Evolutionary conservation across 2,329 filamentous ascomycete species (phyloP), one percentile per base, ranked within the genome.

Genomic region (Chaetomium olivaceum): DNA sequence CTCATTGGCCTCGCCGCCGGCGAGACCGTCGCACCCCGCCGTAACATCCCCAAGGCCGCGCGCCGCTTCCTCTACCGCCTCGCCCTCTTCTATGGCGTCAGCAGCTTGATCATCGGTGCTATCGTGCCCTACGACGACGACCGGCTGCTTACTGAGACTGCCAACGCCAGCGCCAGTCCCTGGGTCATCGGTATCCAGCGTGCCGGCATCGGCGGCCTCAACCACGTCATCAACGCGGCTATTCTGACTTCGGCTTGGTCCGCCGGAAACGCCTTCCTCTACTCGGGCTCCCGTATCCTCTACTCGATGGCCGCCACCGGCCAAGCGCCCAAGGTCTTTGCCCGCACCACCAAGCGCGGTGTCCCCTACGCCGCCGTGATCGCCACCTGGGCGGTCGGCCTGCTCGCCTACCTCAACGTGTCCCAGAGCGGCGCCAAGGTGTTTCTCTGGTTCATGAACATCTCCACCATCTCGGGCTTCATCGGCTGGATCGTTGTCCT

Each of bases 361-460:
- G 86, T 90, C 0, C 89, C 88, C 0, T 87, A 77, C 71, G 79
- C 77, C 12, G 83, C 80, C 2, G 83, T 87, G 1, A 74, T 86
- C 5, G 77, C 76, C 61, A 87, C 86, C 5, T 83, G 81, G 80
- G 75, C 83, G 0, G 82, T 91, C 71, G 87, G 87, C 27, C 80
- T 89, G 9, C 81, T 93, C 3, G 87, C 87, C 0, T 93, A 89
- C 79, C 84, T 93, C 74, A 91, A 90, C 74, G 83, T 87, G 54
- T 87, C 85, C 55, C 83, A 82, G 69, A 84, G 82, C 33, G 88
- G 88, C 25, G 82, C 85, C 39, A 80, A 81, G 2, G 89, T 90
- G 7, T 92, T 91, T 75, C 82, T 81, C 61, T 92, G 89, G 87
- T 90, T 92, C 74, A 83, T 87, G 71, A 90, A 89, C 74, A 83